Evolutionary conservation across 2,329 filamentous ascomycete species (phyloP).

Genomic region (Aspergillus intermedius): DNA sequence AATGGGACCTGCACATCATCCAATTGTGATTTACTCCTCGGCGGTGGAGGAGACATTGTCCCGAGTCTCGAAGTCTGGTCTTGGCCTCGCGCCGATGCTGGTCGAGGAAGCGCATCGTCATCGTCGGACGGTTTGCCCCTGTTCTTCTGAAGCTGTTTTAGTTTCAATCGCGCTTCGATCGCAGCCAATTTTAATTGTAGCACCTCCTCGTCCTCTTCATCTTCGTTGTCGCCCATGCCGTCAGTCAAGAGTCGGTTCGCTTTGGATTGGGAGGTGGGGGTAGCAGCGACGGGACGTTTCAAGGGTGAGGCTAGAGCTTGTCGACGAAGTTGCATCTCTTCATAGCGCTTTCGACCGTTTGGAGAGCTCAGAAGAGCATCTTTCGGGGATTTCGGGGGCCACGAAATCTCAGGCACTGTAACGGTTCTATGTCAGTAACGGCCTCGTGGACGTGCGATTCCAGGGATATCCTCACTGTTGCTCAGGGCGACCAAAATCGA

Average conservation of each 20-base stretch:
- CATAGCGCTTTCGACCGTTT: constrained; percentile 68
- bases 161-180: constrained; percentile 77
- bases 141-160: constrained; percentile 75
- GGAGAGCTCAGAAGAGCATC: constrained; percentile 64
- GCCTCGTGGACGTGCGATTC: constrained; percentile 1
- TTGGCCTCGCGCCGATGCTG: constrained; percentile 17
- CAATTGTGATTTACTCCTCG: constrained; percentile 11
- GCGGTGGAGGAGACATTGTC: constrained; percentile 9
- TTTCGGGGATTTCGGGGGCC: constrained; percentile 58
- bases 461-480: constrained; percentile 18
- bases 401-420: constrained; percentile 43
- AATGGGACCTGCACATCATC: constrained; percentile 66
- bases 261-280: constrained; percentile 32
- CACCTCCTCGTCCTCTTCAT: constrained; percentile 78
- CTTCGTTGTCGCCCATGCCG: constrained; percentile 44
- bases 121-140: constrained; percentile 21
- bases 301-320: constrained; percentile 64
- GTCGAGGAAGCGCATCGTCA: constrained; percentile 13
- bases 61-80: constrained; percentile 6
- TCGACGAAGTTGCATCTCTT: constrained; percentile 58
- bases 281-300: constrained; percentile 42
- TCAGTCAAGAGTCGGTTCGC: constrained; percentile 26
- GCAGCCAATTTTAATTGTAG: constrained; percentile 78
- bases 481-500: constrained; percentile 5
- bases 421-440: constrained; percentile 6